phyloP scores from a whole-genome alignment of 129 eudicot genomes.

The Tagetes patula region DNA sequence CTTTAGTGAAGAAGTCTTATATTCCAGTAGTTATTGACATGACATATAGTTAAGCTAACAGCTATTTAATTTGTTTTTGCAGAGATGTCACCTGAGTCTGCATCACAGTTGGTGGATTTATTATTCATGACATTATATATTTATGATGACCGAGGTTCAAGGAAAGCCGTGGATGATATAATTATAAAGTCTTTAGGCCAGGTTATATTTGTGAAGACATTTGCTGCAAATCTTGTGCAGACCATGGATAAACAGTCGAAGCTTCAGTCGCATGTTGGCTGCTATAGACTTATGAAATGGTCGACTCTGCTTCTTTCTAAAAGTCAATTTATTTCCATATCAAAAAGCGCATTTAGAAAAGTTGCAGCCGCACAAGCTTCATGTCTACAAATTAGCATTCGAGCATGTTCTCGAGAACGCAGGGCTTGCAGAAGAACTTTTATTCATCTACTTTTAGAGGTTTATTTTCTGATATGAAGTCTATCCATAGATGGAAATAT shows the following conservation, averaged over 20 bases:
- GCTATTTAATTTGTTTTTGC: slow-evolving; percentile 41
- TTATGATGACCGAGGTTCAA: slow-evolving; percentile 89
- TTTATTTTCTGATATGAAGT: slow-evolving; percentile 15
- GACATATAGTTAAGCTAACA: neutral
- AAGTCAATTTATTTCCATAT: slow-evolving; percentile 67
- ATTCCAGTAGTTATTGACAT: neutral
- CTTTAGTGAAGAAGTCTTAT: neutral
- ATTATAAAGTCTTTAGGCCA: slow-evolving; percentile 52
- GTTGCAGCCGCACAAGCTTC: slow-evolving; percentile 82
- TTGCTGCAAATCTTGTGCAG: slow-evolving; percentile 94
- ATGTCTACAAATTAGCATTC: slow-evolving; percentile 63
- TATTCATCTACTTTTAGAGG: slow-evolving; percentile 69
- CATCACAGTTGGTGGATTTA: slow-evolving; percentile 67
- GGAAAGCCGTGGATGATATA: slow-evolving; percentile 86
- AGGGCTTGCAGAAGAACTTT: slow-evolving; percentile 66
- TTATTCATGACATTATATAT: slow-evolving; percentile 65
- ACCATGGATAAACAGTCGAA: slow-evolving; percentile 83
- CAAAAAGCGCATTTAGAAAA: slow-evolving; percentile 81
- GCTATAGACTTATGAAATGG: slow-evolving; percentile 87
- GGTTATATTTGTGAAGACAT: slow-evolving; percentile 68
- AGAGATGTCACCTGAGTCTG: slow-evolving; percentile 74
- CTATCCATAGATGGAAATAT: neutral
- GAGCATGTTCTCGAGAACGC: slow-evolving; percentile 65
- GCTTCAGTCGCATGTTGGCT: slow-evolving; percentile 66
- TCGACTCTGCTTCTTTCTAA: slow-evolving; percentile 68